Conservation (phyloP, 2,329 filamentous ascomycete species). For the Hawksworthiomyces lignivorus region DNA sequence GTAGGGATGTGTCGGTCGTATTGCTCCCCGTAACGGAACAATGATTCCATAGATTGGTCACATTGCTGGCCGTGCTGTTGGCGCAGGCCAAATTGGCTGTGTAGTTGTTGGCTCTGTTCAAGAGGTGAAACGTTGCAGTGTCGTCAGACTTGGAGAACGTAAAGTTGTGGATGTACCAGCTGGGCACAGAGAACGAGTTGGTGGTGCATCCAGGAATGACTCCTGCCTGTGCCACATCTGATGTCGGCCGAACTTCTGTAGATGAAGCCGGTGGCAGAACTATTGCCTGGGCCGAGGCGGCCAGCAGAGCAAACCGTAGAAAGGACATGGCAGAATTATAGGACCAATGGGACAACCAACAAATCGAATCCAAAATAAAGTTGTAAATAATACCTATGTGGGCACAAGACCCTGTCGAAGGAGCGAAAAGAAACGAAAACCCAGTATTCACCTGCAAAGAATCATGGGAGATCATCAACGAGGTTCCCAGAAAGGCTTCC, state of each 20-base stretch:
- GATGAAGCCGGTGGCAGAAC: background rate
- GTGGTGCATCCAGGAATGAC: conserved; percentile 15
- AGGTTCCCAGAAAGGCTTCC: too few species aligned
- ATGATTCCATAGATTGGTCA: background rate
- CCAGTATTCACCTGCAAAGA: too few species aligned
- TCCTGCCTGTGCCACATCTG: background rate
- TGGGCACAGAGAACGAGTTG: conserved; percentile 18
- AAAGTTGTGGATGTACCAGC: conserved; percentile 19
- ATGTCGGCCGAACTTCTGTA: too few species aligned
- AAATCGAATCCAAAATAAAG: too few species aligned
- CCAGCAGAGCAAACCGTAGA: background rate
- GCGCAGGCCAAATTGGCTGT: conserved; percentile 13
- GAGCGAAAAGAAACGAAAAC: background rate
- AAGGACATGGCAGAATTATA: too few species aligned
- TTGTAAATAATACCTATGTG: too few species aligned
- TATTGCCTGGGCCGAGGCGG: background rate
- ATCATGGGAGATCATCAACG: too few species aligned
- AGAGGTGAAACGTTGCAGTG: conserved; percentile 10
- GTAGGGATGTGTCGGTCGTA: conserved; percentile 6
- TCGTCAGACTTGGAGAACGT: background rate
- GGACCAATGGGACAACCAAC: too few species aligned
- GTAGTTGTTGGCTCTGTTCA: conserved; percentile 18
- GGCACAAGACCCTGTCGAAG: too few species aligned
- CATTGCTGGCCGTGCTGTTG: background rate
- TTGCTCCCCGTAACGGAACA: background rate